phyloP scores from a whole-genome alignment of 495 filamentous ascomycete genomes.

The Aspergillus ellipticus region DNA sequence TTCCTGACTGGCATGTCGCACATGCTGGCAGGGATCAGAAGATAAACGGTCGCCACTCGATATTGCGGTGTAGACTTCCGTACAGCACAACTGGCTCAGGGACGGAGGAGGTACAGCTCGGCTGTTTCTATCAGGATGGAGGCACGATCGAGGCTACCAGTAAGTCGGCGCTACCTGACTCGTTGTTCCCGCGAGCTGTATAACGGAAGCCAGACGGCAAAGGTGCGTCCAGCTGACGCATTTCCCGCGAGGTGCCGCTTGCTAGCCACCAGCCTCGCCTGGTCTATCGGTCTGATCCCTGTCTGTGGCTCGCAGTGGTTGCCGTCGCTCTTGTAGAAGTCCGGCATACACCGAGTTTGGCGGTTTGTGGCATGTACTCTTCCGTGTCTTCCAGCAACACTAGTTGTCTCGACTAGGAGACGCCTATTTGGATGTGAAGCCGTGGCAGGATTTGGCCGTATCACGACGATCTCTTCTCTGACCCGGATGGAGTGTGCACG shows the following conservation, averaged over 20 bases:
- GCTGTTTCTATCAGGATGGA: background rate
- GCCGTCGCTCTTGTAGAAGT: background rate
- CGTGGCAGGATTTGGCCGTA: background rate
- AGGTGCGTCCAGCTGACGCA: background rate
- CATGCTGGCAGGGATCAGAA: constrained; percentile 8
- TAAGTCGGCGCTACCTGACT: background rate
- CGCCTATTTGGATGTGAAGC: background rate
- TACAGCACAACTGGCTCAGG: background rate
- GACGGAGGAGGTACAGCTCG: background rate
- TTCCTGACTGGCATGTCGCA: constrained; percentile 6
- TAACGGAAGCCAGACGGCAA: background rate
- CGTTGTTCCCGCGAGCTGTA: background rate
- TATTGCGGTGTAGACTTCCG: constrained; percentile 13
- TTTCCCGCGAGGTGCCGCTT: background rate
- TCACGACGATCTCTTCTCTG: constrained; percentile 5
- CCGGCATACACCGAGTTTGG: background rate
- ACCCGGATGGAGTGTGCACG: too few species aligned
- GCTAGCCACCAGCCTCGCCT: background rate
- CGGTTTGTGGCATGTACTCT: constrained; percentile 2
- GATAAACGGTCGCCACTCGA: background rate
- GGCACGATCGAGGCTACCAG: background rate
- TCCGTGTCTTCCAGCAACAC: background rate
- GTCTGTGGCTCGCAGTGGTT: background rate
- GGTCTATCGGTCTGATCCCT: background rate
- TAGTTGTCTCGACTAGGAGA: background rate